A percentile compares a stretch with the other conserved stretches of the same genome.
These are phyloP conservation scores for Dimocarpus longan DNA, from an alignment of 345 rosid species.

Conservation along the genomic window DNA sequence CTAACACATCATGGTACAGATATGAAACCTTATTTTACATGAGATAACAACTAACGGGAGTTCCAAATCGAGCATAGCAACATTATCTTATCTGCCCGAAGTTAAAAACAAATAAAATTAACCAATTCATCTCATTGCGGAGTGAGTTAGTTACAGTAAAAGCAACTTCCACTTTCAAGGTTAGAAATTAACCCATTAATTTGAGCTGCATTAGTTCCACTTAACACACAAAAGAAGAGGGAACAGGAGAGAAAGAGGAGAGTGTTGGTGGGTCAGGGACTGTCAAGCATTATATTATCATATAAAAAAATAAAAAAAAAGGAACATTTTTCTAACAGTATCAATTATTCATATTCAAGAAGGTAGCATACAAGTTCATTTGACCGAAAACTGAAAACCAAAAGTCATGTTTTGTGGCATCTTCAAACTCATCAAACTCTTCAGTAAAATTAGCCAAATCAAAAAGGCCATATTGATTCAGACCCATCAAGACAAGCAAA, in stretches of 20 bases:
- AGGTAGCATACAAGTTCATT: not conserved
- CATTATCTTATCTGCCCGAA: not conserved
- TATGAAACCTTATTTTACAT: not conserved
- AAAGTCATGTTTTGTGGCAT: not conserved
- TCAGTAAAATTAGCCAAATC: not conserved
- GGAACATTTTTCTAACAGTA: not conserved
- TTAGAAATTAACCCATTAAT: not conserved
- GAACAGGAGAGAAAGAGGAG: not conserved
- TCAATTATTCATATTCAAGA: not conserved
- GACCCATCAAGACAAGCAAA: conserved; percentile 6
- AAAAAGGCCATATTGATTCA: not conserved
- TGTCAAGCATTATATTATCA: conserved; percentile 1
- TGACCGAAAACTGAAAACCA: not conserved
- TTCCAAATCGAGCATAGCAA: not conserved
- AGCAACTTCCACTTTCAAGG: not conserved
- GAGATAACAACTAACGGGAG: not conserved
- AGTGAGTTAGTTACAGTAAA: not conserved
- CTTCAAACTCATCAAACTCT: not conserved
- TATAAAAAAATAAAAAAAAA: too few species aligned
- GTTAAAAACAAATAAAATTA: too few species aligned
- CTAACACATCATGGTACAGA: not conserved
- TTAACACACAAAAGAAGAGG: not conserved
- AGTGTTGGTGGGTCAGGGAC: not conserved
- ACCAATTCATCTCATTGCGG: not conserved
- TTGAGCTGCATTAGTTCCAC: not conserved